Base-by-base conservation (phyloP, 495 filamentous ascomycete genomes). In the Neohortaea acidophila region DNA sequence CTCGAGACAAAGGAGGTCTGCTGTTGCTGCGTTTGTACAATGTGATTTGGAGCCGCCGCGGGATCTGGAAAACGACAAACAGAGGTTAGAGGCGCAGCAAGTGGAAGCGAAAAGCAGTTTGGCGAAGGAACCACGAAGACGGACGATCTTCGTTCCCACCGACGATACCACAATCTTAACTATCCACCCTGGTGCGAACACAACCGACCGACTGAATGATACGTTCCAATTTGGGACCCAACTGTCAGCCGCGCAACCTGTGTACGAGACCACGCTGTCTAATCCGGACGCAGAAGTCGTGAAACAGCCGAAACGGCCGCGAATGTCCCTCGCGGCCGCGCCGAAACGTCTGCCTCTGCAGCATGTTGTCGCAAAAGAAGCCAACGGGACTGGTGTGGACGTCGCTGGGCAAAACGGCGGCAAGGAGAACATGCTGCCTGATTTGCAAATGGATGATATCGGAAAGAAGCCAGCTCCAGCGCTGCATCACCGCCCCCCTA, bases 381-480 rank as follows among this genome's bases (percentile, higher is more conserved):
- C n/a, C 18, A 35, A 39, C 30, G 40, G 5, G 17, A 21, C 26
- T 2, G 30, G 29, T 12, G 32, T 44, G 4, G 58, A 59, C 41
- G 38, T 56, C 5, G n/a, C 45, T 19, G 60, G 59, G 3, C 26
- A 45, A 18, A 51, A 53, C 4, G 52, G 48, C 26, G 60, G 60
- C n/a, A 64, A 62, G 36, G 59, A 64, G 38, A 64, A 64, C 40
- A 30, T 61, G 4, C 60, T 58, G 18, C 60, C 60, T 28, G 49
- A 47, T 22, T 19, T 39, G 8, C 7, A n/a, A 12, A 37, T 24
- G 14, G 5, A 30, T 3, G 26, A 30, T 23, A 32, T 41, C 18
- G 7, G 23, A 34, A 30, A 39, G 19, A 47, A 43, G 12, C 14
- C 23, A 19, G 23, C 6, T 17, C 30, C 7, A 15, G 7, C 7